Evolutionary conservation across 192 early-diverging fungal species (phyloP).

Genomic region (Haplosporangium gracile): DNA sequence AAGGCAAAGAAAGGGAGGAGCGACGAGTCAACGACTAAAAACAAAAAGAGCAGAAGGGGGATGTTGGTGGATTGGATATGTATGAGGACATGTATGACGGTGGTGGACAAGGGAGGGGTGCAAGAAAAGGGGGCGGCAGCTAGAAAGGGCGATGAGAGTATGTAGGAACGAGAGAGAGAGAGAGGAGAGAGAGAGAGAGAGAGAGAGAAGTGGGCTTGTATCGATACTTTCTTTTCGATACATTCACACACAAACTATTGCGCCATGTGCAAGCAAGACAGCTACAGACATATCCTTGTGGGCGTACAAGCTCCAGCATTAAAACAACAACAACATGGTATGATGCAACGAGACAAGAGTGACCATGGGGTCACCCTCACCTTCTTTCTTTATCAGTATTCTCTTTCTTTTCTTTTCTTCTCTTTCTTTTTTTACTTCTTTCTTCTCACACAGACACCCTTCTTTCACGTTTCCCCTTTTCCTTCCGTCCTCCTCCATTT

Average conservation of each 20-base stretch:
- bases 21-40: too few relatives aligned
- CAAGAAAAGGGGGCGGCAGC: neutral
- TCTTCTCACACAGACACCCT: neutral
- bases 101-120: neutral
- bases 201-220: neutral
- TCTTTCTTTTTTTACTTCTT: neutral
- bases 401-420: conserved; percentile 1
- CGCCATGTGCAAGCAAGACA: neutral
- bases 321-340: too few relatives aligned
- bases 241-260: neutral
- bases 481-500: conserved; percentile 19
- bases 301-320: too few relatives aligned
- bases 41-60: too few relatives aligned
- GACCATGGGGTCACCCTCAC: neutral
- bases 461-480: conserved; percentile 27
- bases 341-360: too few relatives aligned
- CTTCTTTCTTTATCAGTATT: neutral
- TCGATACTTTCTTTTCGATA: too few relatives aligned
- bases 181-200: conserved; percentile 2
- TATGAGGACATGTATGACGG: too few relatives aligned
- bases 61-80: too few relatives aligned
- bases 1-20: too few relatives aligned
- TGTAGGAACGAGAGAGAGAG: conserved; percentile 20
- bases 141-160: neutral
- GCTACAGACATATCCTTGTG: too few relatives aligned